Evolutionary conservation across 2,329 filamentous ascomycete genomes (phyloP).

Genomic region (Calonectria pteridis): DNA sequence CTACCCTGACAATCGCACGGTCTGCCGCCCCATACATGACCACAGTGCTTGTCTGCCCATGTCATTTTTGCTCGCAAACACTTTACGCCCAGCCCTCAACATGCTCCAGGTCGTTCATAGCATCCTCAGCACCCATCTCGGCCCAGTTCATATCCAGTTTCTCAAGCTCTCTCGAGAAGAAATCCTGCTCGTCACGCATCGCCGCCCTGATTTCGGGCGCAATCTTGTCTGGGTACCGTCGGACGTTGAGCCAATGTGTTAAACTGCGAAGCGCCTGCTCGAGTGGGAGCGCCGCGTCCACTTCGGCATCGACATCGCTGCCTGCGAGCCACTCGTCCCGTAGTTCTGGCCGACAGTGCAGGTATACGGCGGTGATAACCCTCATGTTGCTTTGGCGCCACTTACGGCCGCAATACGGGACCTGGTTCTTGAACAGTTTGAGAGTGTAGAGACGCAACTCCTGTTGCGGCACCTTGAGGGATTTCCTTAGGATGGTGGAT

Average conservation of each 20-base stretch:
- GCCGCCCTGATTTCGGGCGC: slow-evolving; percentile 68
- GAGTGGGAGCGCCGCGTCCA: slow-evolving; percentile 90
- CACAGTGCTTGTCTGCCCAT: neutral
- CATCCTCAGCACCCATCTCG: slow-evolving; percentile 54
- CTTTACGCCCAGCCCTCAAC: slow-evolving; percentile 44
- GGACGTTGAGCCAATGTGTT: slow-evolving; percentile 95
- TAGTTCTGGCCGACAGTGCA: slow-evolving; percentile 92
- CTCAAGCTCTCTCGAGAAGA: slow-evolving; percentile 83
- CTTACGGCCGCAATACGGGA: slow-evolving; percentile 97
- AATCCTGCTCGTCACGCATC: slow-evolving; percentile 80
- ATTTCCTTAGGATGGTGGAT: slow-evolving; percentile 90
- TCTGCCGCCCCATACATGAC: neutral
- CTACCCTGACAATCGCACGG: neutral
- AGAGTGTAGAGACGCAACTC: slow-evolving; percentile 92
- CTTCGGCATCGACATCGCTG: slow-evolving; percentile 91
- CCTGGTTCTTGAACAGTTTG: slow-evolving; percentile 98
- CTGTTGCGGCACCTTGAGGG: slow-evolving; percentile 89
- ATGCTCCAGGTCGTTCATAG: slow-evolving; percentile 50
- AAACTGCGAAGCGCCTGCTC: slow-evolving; percentile 91
- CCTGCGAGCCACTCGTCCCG: slow-evolving; percentile 96
- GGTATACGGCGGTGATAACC: slow-evolving; percentile 95
- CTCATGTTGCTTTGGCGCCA: slow-evolving; percentile 99
- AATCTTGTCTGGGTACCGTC: slow-evolving; percentile 85
- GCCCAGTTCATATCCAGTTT: slow-evolving; percentile 71
- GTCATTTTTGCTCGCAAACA: neutral